Evolutionary conservation across 192 early-diverging fungal species (phyloP).

Genomic region (Entophlyctis luteolus): DNA sequence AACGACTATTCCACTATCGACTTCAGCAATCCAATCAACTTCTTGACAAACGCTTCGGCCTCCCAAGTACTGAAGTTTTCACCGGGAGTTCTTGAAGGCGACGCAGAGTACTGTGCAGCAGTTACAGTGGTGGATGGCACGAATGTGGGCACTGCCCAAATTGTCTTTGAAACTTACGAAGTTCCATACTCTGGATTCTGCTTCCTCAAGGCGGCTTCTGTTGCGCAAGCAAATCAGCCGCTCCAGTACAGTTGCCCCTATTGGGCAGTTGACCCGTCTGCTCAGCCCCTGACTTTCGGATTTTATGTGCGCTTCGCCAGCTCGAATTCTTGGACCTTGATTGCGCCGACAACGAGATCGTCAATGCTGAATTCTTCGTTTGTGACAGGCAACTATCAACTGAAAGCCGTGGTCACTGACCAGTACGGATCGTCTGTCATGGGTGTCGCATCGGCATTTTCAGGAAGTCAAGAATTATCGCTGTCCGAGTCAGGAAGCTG

Average conservation of each 20-base stretch:
- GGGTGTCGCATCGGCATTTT: neutral
- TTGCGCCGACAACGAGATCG: conserved; percentile 8
- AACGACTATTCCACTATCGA: neutral
- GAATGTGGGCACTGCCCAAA: neutral
- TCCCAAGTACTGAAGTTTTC: conserved; percentile 22
- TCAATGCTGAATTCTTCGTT: neutral
- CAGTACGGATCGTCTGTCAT: conserved; percentile 5
- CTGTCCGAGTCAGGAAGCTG: neutral
- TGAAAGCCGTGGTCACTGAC: conserved; percentile 2
- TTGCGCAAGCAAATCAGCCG: conserved; percentile 3
- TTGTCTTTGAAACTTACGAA: conserved; percentile 9
- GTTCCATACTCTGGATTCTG: conserved; percentile 16
- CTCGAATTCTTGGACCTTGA: neutral
- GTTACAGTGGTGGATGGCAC: conserved; percentile 21
- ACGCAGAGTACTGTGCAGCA: conserved; percentile 6
- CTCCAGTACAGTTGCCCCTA: conserved; percentile 22
- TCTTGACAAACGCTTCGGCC: conserved; percentile 1
- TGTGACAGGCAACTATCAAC: conserved; percentile 3
- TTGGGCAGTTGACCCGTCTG: conserved; percentile 15
- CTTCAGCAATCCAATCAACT: conserved; percentile 23
- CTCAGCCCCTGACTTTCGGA: conserved; percentile 4
- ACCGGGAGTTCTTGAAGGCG: neutral
- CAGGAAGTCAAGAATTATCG: neutral
- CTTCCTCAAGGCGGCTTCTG: neutral
- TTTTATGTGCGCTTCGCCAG: neutral